These are phyloP conservation scores for Microdochium trichocladiopsis DNA, from an alignment of 2,329 filamentous ascomycete species.

Conservation along the genomic window DNA sequence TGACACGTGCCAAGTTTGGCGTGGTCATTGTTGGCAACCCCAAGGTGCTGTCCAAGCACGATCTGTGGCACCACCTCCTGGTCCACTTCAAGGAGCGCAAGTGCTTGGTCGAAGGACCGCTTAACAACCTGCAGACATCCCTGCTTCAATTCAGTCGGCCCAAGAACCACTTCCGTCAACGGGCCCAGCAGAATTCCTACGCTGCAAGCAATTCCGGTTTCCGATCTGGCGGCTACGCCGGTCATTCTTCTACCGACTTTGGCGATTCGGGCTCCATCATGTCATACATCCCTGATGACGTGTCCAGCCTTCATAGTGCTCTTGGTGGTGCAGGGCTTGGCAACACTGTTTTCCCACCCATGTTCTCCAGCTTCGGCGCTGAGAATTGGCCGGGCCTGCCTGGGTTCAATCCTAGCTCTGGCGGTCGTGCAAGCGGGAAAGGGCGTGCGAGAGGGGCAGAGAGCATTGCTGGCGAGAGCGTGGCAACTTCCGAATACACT, in stretches of 20 bases:
- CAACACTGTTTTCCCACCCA: conserved; percentile 76
- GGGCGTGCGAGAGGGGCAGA: conserved; percentile 60
- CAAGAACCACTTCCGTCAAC: conserved; percentile 87
- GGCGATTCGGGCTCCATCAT: conserved; percentile 78
- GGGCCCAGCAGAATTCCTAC: conserved; percentile 68
- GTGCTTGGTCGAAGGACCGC: conserved; percentile 89
- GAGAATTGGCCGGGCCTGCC: conserved; percentile 83
- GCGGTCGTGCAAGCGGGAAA: conserved; percentile 59
- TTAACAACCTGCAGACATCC: conserved; percentile 93
- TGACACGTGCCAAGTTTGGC: conserved; percentile 95
- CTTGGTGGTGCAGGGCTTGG: conserved; percentile 76
- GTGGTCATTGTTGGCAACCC: conserved; percentile 95
- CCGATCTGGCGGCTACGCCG: conserved; percentile 30
- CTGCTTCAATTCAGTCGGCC: conserved; percentile 91
- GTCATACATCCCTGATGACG: conserved; percentile 94
- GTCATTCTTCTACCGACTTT: conserved; percentile 42
- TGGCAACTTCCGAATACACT: conserved; percentile 84
- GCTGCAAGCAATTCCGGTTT: conserved; percentile 26
- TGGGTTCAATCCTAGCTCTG: conserved; percentile 46
- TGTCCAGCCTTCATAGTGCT: conserved; percentile 89
- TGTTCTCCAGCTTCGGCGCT: conserved; percentile 87
- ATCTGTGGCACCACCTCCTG: conserved; percentile 92
- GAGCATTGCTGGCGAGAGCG: conserved; percentile 85
- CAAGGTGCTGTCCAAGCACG: conserved; percentile 95
- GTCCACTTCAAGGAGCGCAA: conserved; percentile 96